Percentiles rank a stretch among this genome's conserved stretches.
These are phyloP conservation scores for Xylariaceae sp. DNA, from an alignment of 2,329 filamentous ascomycete genomes.

Conservation along the genomic window DNA sequence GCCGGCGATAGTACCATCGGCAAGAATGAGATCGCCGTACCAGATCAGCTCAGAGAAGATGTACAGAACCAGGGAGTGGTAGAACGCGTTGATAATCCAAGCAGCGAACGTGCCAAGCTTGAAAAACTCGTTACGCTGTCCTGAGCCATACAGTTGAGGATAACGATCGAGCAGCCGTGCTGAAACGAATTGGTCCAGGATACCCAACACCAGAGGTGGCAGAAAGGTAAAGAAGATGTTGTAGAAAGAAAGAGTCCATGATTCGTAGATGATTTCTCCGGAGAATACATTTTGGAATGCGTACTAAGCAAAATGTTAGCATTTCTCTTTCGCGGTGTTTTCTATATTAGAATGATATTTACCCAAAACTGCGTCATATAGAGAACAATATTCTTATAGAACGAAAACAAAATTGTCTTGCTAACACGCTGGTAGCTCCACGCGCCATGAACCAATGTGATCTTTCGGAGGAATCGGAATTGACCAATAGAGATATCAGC, in stretches of 20 bases:
- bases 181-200: slow-evolving; percentile 96
- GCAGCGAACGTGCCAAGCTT: slow-evolving; percentile 85
- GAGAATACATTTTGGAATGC: slow-evolving; percentile 98
- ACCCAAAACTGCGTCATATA: slow-evolving; percentile 99
- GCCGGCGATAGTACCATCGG: slow-evolving; percentile 76
- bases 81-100: slow-evolving; percentile 93
- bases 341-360: slow-evolving; percentile 38
- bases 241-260: slow-evolving; percentile 99
- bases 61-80: slow-evolving; percentile 93
- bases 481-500: slow-evolving; percentile 95
- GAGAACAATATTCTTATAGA: slow-evolving; percentile 98
- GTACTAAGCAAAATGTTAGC: slow-evolving; percentile 57
- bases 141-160: slow-evolving; percentile 89
- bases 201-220: slow-evolving; percentile 89
- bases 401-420: slow-evolving; percentile 96
- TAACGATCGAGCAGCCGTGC: slow-evolving; percentile 91
- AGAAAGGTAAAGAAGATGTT: slow-evolving; percentile 97
- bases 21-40: slow-evolving; percentile 71
- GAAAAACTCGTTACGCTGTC: slow-evolving; percentile 92
- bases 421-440: slow-evolving; percentile 98
- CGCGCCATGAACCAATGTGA: slow-evolving; percentile 89
- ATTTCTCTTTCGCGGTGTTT: too few relatives aligned
- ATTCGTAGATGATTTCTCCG: slow-evolving; percentile 96
- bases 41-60: slow-evolving; percentile 78
- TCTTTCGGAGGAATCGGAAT: slow-evolving; percentile 90